Evolutionary conservation across 164 flowering plant genomes (phyloP).

Genomic region (Saururus chinensis): DNA sequence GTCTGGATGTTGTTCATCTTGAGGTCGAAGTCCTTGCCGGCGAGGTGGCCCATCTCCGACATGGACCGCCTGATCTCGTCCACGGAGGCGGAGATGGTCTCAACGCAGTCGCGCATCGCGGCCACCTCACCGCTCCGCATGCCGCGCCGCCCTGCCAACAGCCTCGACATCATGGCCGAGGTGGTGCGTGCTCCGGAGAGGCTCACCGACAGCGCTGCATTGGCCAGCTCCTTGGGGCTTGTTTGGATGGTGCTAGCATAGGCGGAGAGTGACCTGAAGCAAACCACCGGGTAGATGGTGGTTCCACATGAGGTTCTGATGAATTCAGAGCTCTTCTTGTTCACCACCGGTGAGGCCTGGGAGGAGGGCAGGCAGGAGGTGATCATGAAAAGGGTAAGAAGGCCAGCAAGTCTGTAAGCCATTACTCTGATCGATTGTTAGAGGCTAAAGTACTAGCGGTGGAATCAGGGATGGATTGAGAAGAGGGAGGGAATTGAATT

Average conservation of each 20-base stretch:
- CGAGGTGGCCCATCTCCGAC: constrained; percentile 13
- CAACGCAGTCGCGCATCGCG: constrained; percentile 24
- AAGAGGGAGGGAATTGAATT: too few species aligned
- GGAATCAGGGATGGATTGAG: too few species aligned
- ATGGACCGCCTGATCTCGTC: constrained; percentile 16
- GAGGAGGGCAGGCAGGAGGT: constrained; percentile 1
- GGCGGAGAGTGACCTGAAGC: constrained; percentile 36
- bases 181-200: constrained; percentile 12
- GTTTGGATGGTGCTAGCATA: constrained; percentile 39
- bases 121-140: constrained; percentile 9
- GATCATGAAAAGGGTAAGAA: constrained; percentile 4
- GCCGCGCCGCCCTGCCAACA: constrained; percentile 7
- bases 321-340: constrained; percentile 29
- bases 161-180: constrained; percentile 3
- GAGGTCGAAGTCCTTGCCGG: constrained; percentile 8
- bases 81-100: constrained; percentile 15
- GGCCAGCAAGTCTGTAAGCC: not conserved
- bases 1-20: constrained; percentile 27
- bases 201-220: constrained; percentile 19
- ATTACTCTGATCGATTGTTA: too few species aligned
- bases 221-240: constrained; percentile 35
- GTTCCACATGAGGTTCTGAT: constrained; percentile 35
- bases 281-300: constrained; percentile 52
- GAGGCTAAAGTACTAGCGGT: too few species aligned
- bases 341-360: not conserved